Base-by-base conservation (phyloP, 2,329 filamentous ascomycete genomes). In the Nemania sp. region DNA sequence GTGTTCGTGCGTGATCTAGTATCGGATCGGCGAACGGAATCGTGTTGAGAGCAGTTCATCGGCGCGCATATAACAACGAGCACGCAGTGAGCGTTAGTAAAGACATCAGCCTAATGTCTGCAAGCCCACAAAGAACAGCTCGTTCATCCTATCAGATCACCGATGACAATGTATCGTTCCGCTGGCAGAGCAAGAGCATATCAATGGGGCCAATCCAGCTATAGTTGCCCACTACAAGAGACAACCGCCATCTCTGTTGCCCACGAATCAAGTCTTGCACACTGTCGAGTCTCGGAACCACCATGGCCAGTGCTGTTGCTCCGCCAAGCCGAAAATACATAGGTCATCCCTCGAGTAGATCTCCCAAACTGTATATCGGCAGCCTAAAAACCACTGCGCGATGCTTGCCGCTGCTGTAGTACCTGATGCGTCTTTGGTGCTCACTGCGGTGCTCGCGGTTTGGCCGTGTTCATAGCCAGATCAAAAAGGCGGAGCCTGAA, bases 81-180 rank as follows among this genome's bases (percentile, higher is more conserved):
- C 80, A 76, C 78, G 80, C 77, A 81, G 79, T 73, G 72, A 77
- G 71, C 68, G 68, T 79, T 75, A 80, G 74, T 74, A 72, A 62
- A 49, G 20, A 28, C 22, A 22, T 50, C 52, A 61, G 52, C 56
- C 50, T 43, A 33, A 48, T 59, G 23, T 34, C 48, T 37, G 41
- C 40, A 43, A 28, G 17, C 36, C 49, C 46, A 26, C 11, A 15
- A 28, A 24, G 19, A 15, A 42, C 11, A 56, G 31, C 36, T 43
- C 40, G 26, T 43, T 36, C 30, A 20, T 51, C 40, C 17, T 24
- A 26, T 31, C 24, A 48, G 17, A 39, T 31, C 26, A 49, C 47
- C 15, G 6, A 39, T 46, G 45, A 53, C 46, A 52, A 34, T 43
- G 30, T 49, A 33, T 49, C 33, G 22, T 53, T 46, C 46, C 33